phyloP scores from a whole-genome alignment of 331 rosid species.

The Quercus tomentella region DNA sequence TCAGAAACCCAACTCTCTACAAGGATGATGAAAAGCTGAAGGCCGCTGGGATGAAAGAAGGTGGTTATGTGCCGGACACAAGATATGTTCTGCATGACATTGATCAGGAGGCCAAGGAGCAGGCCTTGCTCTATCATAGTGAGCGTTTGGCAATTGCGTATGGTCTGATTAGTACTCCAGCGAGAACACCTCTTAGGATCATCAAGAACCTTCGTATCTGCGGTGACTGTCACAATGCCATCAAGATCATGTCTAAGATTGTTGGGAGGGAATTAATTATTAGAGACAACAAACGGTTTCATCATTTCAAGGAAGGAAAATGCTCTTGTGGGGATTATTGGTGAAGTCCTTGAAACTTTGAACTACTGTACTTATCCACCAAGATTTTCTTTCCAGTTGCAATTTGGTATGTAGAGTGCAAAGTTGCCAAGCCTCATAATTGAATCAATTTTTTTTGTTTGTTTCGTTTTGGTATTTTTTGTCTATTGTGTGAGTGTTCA shows the following conservation, averaged over 20 bases:
- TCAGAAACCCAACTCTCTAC: slow-evolving; percentile 71
- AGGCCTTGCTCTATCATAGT: slow-evolving; percentile 83
- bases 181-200: background rate
- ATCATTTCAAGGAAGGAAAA: slow-evolving; percentile 89
- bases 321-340: slow-evolving; percentile 98
- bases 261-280: slow-evolving; percentile 65
- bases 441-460: too few species aligned
- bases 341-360: slow-evolving; percentile 34
- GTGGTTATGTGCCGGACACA: slow-evolving; percentile 83
- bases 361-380: background rate
- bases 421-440: too few species aligned
- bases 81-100: slow-evolving; percentile 92
- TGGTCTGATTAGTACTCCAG: background rate
- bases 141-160: slow-evolving; percentile 80
- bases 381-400: slow-evolving; percentile 9
- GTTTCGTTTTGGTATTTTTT: too few species aligned
- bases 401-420: too few species aligned
- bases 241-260: slow-evolving; percentile 89
- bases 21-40: slow-evolving; percentile 88
- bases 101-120: slow-evolving; percentile 97
- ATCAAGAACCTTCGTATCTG: background rate
- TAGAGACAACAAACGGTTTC: slow-evolving; percentile 37
- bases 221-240: slow-evolving; percentile 45
- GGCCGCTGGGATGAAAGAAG: slow-evolving; percentile 69
- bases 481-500: too few species aligned